Base-by-base conservation (phyloP, 2,329 filamentous ascomycete genomes). In the Phaeosphaeriaceae sp. region DNA sequence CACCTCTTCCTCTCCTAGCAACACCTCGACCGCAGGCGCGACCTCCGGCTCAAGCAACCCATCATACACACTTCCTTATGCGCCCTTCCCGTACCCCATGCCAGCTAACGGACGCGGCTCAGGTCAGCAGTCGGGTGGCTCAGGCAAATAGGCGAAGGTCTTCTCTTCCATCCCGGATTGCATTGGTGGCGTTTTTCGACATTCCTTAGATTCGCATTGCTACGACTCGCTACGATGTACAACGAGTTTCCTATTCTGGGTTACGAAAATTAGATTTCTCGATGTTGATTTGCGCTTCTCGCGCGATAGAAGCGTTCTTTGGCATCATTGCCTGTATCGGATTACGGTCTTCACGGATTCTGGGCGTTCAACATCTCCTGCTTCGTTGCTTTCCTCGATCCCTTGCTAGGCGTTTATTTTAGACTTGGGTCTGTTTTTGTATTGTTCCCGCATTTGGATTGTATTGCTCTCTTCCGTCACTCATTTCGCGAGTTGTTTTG, bases 31-130 rank as follows among this genome's bases (percentile, higher is more conserved):
- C 3, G 63, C 69, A 10, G 71, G 70, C 10, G 60, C 71, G 20
- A 70, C 60, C 5, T 70, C 73, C 5, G 70, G 70, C 31, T 68
- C 71, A 15, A 11, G 31, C 22, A 62, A 57, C 40, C 54, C 60
- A 7, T 74, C 73, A 36, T 69, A 75, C 51, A 36, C 31, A 3
- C 71, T 77, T 6, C 74, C 74, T 0, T 77, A 77, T 53, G 74
- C 75, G 7, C 75, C 75, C 1, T 77, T 77, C 50, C 75, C 75
- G 15, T 77, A 76, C 58, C 74, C 72, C 1, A 74, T 75, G 69
- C 74, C 75, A 1, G 67, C 66, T 13, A 71, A 69, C 47, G 60
- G 65, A 1, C 60, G 70, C 9, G 69, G 71, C 15, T 64, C 62
- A 10, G 61, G 62, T 2, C 60, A 65, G 49, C 57, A 61, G 22